Evolutionary conservation across 257 asterid species (phyloP).

Genomic region (Cynanchum wilfordii): DNA sequence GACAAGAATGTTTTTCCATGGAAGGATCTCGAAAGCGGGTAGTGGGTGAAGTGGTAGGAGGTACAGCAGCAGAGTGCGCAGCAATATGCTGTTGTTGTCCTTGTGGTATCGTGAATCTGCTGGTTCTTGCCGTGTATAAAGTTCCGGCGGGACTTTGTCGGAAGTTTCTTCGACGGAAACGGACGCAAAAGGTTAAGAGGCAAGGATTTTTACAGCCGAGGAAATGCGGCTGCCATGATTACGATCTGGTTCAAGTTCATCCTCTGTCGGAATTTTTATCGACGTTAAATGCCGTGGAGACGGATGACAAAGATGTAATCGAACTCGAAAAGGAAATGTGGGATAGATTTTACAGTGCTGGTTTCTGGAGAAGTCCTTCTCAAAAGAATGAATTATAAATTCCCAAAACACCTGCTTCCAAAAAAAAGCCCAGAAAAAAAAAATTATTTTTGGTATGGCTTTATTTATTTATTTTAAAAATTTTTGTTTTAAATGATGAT

Average conservation of each 20-base stretch:
- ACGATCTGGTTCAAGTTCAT: slow-evolving; percentile 35
- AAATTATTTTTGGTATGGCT: background rate
- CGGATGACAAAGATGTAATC: slow-evolving; percentile 44
- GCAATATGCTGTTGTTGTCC: slow-evolving; percentile 87
- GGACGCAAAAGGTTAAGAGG: slow-evolving; percentile 33
- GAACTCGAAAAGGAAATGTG: slow-evolving; percentile 81
- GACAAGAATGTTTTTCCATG: slow-evolving; percentile 25
- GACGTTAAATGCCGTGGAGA: slow-evolving; percentile 19
- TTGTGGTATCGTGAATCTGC: slow-evolving; percentile 54
- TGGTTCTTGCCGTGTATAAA: slow-evolving; percentile 57
- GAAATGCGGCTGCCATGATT: slow-evolving; percentile 33
- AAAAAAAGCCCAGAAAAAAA: background rate
- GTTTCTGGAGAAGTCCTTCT: slow-evolving; percentile 82
- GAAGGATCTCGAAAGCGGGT: slow-evolving; percentile 21
- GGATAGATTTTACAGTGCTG: slow-evolving; percentile 55
- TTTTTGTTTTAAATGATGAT: no score
- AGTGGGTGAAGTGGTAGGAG: slow-evolving; percentile 74
- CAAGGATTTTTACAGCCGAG: slow-evolving; percentile 26
- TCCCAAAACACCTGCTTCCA: no score
- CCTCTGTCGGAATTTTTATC: slow-evolving; percentile 21
- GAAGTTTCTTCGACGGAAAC: slow-evolving; percentile 51
- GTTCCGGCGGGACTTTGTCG: slow-evolving; percentile 71
- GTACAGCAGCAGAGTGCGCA: slow-evolving; percentile 82
- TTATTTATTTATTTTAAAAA: background rate
- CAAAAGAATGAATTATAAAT: slow-evolving; percentile 25